These are phyloP conservation scores for Protomyces inouyei DNA, from an alignment of 1,139 yeast genomes.

Conservation along the genomic window DNA sequence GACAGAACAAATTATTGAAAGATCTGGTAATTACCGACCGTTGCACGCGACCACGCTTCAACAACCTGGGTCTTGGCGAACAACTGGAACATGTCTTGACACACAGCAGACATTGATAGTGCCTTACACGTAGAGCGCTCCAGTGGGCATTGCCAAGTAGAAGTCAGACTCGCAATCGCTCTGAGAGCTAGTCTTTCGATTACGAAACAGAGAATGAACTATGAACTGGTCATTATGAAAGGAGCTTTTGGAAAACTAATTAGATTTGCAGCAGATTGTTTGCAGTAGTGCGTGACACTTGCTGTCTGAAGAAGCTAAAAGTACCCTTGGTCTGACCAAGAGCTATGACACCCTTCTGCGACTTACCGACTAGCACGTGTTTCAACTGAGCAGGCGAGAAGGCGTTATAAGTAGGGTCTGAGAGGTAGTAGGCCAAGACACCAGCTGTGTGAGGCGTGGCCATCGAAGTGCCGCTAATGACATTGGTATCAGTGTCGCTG, in stretches of 20 bases:
- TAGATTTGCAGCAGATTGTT: neutral
- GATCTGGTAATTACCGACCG: too few species aligned
- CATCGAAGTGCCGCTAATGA: conserved; percentile 97
- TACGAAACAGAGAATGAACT: too few species aligned
- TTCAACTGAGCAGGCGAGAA: conserved; percentile 83
- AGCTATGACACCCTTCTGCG: conserved; percentile 61
- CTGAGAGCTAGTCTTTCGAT: too few species aligned
- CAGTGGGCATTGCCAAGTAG: too few species aligned
- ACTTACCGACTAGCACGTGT: conserved; percentile 74
- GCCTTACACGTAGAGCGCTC: too few species aligned
- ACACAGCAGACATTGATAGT: too few species aligned
- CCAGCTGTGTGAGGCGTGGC: conserved; percentile 98
- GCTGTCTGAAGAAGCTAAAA: neutral
- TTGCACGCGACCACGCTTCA: too few species aligned
- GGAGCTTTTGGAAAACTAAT: neutral
- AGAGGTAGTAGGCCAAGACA: conserved; percentile 72
- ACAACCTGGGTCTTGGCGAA: too few species aligned
- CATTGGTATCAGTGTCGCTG: conserved; percentile 73
- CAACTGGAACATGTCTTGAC: too few species aligned
- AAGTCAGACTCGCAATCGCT: too few species aligned
- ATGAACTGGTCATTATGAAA: too few species aligned
- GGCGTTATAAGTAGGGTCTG: conserved; percentile 78
- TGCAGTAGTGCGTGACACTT: neutral
- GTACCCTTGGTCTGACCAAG: conserved; percentile 58
- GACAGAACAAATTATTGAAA: too few species aligned